These are phyloP conservation scores for Hericium alpestre DNA, from an alignment of 768 basidiomycete species.

Conservation along the genomic window DNA sequence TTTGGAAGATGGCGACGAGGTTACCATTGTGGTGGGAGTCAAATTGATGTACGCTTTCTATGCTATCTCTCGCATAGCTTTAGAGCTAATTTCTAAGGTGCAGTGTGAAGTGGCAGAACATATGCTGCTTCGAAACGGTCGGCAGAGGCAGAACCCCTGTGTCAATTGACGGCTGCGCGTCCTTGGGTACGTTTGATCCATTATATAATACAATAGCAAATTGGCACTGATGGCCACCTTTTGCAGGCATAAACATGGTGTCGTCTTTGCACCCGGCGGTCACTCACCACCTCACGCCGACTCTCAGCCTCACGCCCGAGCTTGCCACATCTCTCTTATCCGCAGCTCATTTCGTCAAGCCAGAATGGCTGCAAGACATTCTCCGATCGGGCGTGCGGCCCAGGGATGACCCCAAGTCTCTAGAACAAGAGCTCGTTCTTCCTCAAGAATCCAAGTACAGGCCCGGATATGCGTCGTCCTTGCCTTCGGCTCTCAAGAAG, in stretches of 20 bases:
- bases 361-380: constrained; percentile 58
- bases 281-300: constrained; percentile 56
- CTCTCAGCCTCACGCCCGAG: constrained; percentile 36
- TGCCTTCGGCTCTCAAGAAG: constrained; percentile 37
- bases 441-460: constrained; percentile 46
- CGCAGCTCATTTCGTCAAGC: constrained; percentile 47
- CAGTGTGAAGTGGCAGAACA: constrained; percentile 20
- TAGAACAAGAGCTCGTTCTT: constrained; percentile 42
- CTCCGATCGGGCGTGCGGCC: constrained; percentile 37
- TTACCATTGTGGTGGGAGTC: constrained; percentile 35
- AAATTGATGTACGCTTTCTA: constrained; percentile 33
- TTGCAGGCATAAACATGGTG: constrained; percentile 45
- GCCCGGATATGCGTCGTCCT: constrained; percentile 43
- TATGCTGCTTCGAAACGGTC: constrained; percentile 10
- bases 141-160: constrained; percentile 17
- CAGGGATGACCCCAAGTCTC: constrained; percentile 22
- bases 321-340: constrained; percentile 52
- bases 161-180: constrained; percentile 19
- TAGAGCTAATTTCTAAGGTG: background rate
- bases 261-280: constrained; percentile 32
- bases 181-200: constrained; percentile 33
- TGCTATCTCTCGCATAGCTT: constrained; percentile 1
- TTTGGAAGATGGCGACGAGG: constrained; percentile 43
- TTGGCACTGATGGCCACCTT: background rate
- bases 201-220: background rate